Conservation (phyloP, 352 stramenopile genomes). For the Pythium myriotylum region DNA sequence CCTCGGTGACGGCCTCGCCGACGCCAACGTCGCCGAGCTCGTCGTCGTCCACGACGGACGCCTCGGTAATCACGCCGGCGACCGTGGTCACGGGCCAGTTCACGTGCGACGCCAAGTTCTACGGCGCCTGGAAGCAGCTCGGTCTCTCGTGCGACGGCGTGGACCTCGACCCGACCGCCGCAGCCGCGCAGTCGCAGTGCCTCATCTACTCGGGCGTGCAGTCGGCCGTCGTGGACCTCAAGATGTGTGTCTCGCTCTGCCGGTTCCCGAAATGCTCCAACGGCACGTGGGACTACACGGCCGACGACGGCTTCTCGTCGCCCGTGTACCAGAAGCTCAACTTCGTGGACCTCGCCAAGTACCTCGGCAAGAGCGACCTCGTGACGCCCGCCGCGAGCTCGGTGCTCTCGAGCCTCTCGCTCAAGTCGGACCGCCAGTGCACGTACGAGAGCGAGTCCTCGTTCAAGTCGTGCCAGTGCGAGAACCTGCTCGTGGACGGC, state of each 20-base stretch:
- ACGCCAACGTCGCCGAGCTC: slow-evolving; percentile 9
- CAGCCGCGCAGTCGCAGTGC: slow-evolving; percentile 63
- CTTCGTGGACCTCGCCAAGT: slow-evolving; percentile 61
- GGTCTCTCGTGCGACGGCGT: slow-evolving; percentile 60
- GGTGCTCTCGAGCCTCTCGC: slow-evolving; percentile 44
- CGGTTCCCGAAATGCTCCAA: slow-evolving; percentile 76
- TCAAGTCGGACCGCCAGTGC: slow-evolving; percentile 55
- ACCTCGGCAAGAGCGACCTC: slow-evolving; percentile 37
- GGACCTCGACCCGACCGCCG: slow-evolving; percentile 46
- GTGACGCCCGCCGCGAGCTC: slow-evolving; percentile 43
- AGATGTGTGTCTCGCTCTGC: slow-evolving; percentile 80
- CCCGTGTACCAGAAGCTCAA: slow-evolving; percentile 70
- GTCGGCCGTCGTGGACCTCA: slow-evolving; percentile 51
- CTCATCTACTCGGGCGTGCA: slow-evolving; percentile 77
- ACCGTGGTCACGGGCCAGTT: slow-evolving; percentile 52
- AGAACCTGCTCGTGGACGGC: slow-evolving; percentile 35
- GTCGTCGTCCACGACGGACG: neutral
- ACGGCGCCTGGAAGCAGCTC: slow-evolving; percentile 72
- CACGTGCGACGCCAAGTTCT: slow-evolving; percentile 74
- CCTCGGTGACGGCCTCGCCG: neutral
- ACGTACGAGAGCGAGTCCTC: slow-evolving; percentile 58
- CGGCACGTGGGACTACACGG: slow-evolving; percentile 76
- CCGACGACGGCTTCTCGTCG: slow-evolving; percentile 65
- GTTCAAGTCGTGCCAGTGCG: slow-evolving; percentile 63
- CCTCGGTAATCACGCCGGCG: no score